Conservation (phyloP, 2,329 filamentous ascomycete genomes). For the Calcarisporium arbuscula region DNA sequence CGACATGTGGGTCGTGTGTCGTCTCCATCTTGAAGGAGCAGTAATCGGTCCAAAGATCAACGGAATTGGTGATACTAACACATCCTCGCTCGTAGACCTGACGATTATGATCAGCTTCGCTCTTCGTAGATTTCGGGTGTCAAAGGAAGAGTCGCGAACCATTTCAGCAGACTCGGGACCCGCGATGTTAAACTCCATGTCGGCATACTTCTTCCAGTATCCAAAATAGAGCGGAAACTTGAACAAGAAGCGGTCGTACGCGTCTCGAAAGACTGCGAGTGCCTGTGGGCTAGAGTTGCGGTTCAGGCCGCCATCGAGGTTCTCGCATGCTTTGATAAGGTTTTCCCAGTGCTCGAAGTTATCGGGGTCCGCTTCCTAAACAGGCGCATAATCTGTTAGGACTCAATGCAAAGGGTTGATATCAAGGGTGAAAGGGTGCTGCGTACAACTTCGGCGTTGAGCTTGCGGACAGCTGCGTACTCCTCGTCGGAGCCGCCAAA, state of each 20-base stretch:
- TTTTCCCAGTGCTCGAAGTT: conserved; percentile 95
- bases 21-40: conserved; percentile 98
- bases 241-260: conserved; percentile 86
- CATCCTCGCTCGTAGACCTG: conserved; percentile 94
- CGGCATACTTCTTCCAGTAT: conserved; percentile 99
- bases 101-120: neutral
- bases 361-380: conserved; percentile 65
- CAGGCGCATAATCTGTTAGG: conserved; percentile 14
- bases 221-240: conserved; percentile 96
- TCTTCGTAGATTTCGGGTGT: neutral
- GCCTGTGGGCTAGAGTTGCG: conserved; percentile 94
- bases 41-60: conserved; percentile 96
- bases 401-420: conserved; percentile 2
- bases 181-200: conserved; percentile 93
- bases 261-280: conserved; percentile 76
- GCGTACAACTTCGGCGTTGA: conserved; percentile 70
- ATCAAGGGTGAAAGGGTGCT: conserved; percentile 6
- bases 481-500: conserved; percentile 74
- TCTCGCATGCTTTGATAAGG: conserved; percentile 74
- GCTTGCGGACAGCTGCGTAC: conserved; percentile 73
- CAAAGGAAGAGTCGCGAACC: conserved; percentile 45
- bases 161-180: conserved; percentile 96
- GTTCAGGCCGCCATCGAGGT: conserved; percentile 86
- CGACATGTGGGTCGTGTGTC: conserved; percentile 86
- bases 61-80: conserved; percentile 85